Conservation (phyloP, 2,329 filamentous ascomycete genomes). For the Sporothrix variecibatus region DNA sequence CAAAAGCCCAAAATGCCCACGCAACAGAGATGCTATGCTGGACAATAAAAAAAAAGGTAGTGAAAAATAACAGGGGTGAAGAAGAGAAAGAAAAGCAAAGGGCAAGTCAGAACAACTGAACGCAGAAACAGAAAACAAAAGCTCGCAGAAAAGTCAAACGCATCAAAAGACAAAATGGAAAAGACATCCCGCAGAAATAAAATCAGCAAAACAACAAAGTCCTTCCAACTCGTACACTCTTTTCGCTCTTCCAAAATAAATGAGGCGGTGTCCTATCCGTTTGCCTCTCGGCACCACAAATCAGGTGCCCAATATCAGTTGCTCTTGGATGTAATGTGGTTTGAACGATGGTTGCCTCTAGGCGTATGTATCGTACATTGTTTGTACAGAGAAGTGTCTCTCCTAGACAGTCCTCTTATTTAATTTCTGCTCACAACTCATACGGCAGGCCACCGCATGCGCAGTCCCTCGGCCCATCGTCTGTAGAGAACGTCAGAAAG, state of each 20-base stretch:
- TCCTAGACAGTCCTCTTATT: not conserved
- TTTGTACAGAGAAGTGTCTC: not conserved
- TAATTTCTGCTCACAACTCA: not conserved
- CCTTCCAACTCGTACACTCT: not conserved
- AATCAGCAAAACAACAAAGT: not conserved
- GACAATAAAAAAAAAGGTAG: slow-evolving; percentile 1
- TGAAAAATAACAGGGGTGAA: not conserved
- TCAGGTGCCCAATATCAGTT: not conserved
- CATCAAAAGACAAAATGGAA: slow-evolving; percentile 1
- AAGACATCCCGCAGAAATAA: slow-evolving; percentile 20
- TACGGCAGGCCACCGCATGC: slow-evolving; percentile 39
- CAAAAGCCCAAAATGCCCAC: slow-evolving; percentile 7
- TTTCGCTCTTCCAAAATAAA: not conserved
- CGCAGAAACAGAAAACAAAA: not conserved
- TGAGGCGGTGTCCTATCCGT: slow-evolving; percentile 1
- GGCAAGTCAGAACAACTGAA: not conserved
- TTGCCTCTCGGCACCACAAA: not conserved
- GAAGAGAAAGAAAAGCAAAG: not conserved
- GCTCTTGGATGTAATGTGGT: not conserved
- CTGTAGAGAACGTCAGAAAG: slow-evolving; percentile 88
- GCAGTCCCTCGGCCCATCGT: slow-evolving; percentile 84
- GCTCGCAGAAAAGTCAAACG: not conserved
- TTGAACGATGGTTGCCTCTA: not conserved
- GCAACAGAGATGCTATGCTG: slow-evolving; percentile 8
- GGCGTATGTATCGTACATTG: not conserved